These are phyloP conservation scores for Phytopythium montanum DNA, from an alignment of 352 stramenopile genomes.

Conservation along the genomic window DNA sequence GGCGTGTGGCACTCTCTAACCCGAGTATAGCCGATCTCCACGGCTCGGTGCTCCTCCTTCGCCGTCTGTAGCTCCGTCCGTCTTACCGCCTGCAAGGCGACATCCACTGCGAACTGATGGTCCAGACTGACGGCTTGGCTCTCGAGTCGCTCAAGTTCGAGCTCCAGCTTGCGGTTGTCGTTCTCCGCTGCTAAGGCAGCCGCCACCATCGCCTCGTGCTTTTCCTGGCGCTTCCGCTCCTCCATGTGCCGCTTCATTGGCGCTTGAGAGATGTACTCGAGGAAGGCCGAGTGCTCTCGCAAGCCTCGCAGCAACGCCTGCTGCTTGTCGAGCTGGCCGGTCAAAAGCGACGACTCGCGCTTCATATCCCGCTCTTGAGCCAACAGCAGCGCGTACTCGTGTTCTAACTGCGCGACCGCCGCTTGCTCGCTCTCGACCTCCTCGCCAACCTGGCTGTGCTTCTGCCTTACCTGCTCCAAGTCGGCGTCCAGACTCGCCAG, in stretches of 20 bases:
- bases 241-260: conserved; percentile 60
- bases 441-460: conserved; percentile 30
- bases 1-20: conserved; percentile 62
- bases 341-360: conserved; percentile 41
- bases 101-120: conserved; percentile 30
- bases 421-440: conserved; percentile 36
- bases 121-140: conserved; percentile 30
- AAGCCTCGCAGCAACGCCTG: conserved; percentile 34
- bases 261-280: conserved; percentile 53
- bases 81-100: conserved; percentile 18
- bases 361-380: conserved; percentile 36
- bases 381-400: conserved; percentile 42
- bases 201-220: conserved; percentile 27
- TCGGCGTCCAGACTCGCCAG: conserved; percentile 36
- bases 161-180: conserved; percentile 41
- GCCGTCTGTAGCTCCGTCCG: conserved; percentile 16
- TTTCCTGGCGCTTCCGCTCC: conserved; percentile 54
- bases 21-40: conserved; percentile 21
- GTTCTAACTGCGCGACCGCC: conserved; percentile 37
- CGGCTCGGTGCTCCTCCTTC: conserved; percentile 20
- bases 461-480: conserved; percentile 25
- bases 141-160: conserved; percentile 33
- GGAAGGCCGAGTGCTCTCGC: conserved; percentile 40
- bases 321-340: conserved; percentile 38
- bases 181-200: conserved; percentile 29